Percentiles rank a stretch among this genome's conserved stretches.
These are phyloP conservation scores for Mortierella sp. DNA, from an alignment of 371 early-diverging fungal genomes.

Conservation along the genomic window DNA sequence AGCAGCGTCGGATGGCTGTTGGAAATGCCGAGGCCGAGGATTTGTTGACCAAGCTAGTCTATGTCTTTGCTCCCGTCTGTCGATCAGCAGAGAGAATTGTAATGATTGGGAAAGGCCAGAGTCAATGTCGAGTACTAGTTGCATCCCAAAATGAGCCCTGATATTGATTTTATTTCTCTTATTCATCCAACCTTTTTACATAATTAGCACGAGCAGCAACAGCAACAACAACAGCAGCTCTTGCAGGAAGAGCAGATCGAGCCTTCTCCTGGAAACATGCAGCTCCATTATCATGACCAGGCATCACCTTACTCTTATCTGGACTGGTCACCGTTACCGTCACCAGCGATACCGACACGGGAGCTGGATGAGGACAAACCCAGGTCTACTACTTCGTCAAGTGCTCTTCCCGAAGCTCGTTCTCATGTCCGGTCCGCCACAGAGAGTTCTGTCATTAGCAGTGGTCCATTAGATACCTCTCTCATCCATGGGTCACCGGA, in stretches of 20 bases:
- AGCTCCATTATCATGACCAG: slow-evolving; percentile 11
- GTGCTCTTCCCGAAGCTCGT: slow-evolving; percentile 13
- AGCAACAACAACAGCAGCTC: slow-evolving; percentile 36
- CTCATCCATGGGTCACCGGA: slow-evolving; percentile 13
- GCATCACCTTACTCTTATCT: slow-evolving; percentile 12
- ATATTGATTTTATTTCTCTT: too few species aligned
- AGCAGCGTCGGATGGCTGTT: slow-evolving; percentile 60
- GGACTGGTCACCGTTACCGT: slow-evolving; percentile 49
- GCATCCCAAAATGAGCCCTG: too few species aligned
- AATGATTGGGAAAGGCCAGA: background rate
- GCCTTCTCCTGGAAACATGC: slow-evolving; percentile 32
- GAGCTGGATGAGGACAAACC: slow-evolving; percentile 9
- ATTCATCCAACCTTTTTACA: background rate
- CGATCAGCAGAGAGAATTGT: slow-evolving; percentile 67
- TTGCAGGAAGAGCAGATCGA: slow-evolving; percentile 19
- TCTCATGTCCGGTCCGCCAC: slow-evolving; percentile 5
- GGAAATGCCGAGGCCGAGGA: slow-evolving; percentile 66
- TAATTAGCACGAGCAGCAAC: slow-evolving; percentile 44
- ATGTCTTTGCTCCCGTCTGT: slow-evolving; percentile 67
- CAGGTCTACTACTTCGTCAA: slow-evolving; percentile 2
- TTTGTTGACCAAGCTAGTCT: slow-evolving; percentile 63
- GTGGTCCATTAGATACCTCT: too few species aligned
- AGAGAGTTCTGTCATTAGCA: background rate
- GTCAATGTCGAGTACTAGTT: too few species aligned
- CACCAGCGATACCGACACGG: slow-evolving; percentile 36